A percentile compares a stretch with the other conserved stretches of the same genome.
These are phyloP conservation scores for Vaccinium myrtillus DNA, from an alignment of 148 eudicot genomes.

Conservation along the genomic window DNA sequence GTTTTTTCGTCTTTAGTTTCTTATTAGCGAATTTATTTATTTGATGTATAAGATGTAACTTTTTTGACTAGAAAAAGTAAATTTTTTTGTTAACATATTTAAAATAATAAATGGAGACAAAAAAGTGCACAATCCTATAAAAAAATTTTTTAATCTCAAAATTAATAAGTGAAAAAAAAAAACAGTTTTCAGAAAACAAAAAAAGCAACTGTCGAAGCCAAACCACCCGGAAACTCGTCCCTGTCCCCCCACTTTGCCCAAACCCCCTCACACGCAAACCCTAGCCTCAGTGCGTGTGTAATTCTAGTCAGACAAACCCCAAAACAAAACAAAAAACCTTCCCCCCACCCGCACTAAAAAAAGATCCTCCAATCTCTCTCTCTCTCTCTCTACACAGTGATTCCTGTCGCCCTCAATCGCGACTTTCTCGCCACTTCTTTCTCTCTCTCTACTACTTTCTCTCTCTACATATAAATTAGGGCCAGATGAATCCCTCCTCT, in stretches of 20 bases:
- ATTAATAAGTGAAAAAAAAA: too few species aligned
- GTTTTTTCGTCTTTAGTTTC: too few species aligned
- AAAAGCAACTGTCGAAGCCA: background rate
- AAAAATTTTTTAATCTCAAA: too few species aligned
- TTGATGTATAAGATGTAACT: too few species aligned
- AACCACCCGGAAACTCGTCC: background rate
- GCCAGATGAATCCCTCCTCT: conserved; percentile 58
- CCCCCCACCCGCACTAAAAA: background rate
- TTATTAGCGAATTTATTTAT: too few species aligned
- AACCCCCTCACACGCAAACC: background rate
- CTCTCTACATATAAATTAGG: conserved; percentile 49
- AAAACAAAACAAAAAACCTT: background rate
- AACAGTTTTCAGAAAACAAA: background rate
- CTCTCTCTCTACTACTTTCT: conserved; percentile 24
- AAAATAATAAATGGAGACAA: too few species aligned
- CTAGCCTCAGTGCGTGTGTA: background rate
- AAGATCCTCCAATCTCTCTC: background rate
- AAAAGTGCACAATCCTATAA: too few species aligned
- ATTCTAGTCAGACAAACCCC: background rate
- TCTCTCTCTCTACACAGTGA: conserved; percentile 37
- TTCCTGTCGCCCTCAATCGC: conserved; percentile 90
- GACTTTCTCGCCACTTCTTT: conserved; percentile 61
- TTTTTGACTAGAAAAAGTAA: too few species aligned
- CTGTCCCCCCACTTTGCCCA: background rate
- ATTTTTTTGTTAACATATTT: too few species aligned